Conservation (phyloP, 2,329 filamentous ascomycete species). For the Aspergillus terreus region DNA sequence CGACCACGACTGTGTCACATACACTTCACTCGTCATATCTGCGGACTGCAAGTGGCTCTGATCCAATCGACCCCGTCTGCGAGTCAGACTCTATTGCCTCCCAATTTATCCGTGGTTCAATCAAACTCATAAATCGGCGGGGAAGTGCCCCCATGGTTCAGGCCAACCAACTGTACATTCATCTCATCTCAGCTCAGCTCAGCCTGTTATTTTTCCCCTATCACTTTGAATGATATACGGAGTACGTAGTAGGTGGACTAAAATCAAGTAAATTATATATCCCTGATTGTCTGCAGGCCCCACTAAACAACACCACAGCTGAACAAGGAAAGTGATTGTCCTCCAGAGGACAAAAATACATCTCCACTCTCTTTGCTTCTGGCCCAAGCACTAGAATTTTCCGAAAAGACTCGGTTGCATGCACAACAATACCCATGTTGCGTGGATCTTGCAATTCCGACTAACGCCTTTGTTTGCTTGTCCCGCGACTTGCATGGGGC, state of each 20-base stretch:
- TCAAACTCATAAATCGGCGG: not conserved
- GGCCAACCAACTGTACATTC: too few species aligned
- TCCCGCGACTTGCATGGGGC: too few species aligned
- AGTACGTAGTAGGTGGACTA: too few species aligned
- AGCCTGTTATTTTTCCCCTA: too few species aligned
- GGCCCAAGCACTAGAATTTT: not conserved
- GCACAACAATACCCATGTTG: too few species aligned
- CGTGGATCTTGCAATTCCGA: too few species aligned
- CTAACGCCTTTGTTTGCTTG: too few species aligned
- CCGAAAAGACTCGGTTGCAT: not conserved
- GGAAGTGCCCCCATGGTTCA: not conserved
- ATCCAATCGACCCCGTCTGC: not conserved
- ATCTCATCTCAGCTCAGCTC: too few species aligned
- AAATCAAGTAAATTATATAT: too few species aligned
- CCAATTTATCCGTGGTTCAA: not conserved
- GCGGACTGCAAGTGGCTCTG: not conserved
- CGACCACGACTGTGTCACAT: not conserved
- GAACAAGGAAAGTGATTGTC: too few species aligned
- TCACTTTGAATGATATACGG: too few species aligned
- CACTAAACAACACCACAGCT: not conserved
- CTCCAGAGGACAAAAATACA: not conserved
- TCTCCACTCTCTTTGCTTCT: not conserved
- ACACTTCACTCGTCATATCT: not conserved
- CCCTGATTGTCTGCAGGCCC: not conserved
- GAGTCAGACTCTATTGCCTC: not conserved